A percentile compares a stretch with the other conserved stretches of the same genome.
These are phyloP conservation scores for Rutstroemia sydowiana DNA, from an alignment of 2,329 filamentous ascomycete species.

Conservation along the genomic window DNA sequence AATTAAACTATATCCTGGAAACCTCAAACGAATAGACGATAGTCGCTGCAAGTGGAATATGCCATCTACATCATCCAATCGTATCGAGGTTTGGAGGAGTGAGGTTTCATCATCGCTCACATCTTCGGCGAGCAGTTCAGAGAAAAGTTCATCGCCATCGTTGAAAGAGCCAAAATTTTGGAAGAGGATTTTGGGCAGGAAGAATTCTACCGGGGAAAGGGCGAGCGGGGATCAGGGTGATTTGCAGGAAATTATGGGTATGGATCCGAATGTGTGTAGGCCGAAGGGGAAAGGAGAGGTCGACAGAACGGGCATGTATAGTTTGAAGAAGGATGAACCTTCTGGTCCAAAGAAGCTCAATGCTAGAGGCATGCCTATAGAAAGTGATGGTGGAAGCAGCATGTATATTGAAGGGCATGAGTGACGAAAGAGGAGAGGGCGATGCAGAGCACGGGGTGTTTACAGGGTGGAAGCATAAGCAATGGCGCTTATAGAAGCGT, in stretches of 20 bases:
- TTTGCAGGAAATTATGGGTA: not conserved
- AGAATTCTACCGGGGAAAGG: not conserved
- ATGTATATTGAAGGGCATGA: conserved; percentile 1
- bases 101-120: conserved; percentile 4
- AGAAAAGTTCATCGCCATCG: not conserved
- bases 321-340: not conserved
- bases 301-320: conserved; percentile 8
- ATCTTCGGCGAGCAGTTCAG: not conserved
- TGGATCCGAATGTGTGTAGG: not conserved
- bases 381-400: not conserved
- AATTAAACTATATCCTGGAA: not conserved
- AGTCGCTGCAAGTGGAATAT: not conserved
- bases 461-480: not conserved
- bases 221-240: not conserved
- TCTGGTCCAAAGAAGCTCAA: not conserved
- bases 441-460: not conserved
- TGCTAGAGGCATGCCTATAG: not conserved
- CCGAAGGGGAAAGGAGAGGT: not conserved
- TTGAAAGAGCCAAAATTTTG: not conserved
- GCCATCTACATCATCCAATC: conserved; percentile 1
- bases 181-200: not conserved
- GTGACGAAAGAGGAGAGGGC: not conserved
- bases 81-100: conserved; percentile 6
- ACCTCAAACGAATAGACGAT: not conserved
- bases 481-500: not conserved